Base-by-base conservation (phyloP, 2,329 filamentous ascomycete genomes). In the Trichophyton simii region DNA sequence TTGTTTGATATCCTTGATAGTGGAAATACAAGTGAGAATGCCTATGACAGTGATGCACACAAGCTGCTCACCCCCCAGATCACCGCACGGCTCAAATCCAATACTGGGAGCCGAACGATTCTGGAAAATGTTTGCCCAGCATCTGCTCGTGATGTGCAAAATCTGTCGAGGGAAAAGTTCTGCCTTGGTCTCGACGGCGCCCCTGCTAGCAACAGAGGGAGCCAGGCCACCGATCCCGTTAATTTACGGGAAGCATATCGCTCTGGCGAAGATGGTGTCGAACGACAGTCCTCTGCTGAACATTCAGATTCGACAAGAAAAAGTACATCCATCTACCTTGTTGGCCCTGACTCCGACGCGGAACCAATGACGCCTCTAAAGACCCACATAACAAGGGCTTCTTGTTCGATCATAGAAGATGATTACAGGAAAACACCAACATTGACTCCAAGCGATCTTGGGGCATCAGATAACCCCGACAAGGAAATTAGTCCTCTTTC, bases 1-100 rank as follows among this genome's bases (percentile, higher is more conserved):
- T 67, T 65, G 25, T 67, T 18, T 34, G 61, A 64, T 60, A 50
- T 62, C 22, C 58, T 70, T 38, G 71, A 69, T 46, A 70, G 70
- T 59, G 74, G 72, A 58, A 63, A 74, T 61, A 69, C 71, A 64
- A 76, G 71, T 41, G 74, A 74, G 41, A 67, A 67, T 60, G 72
- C 69, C 6, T 76, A 77, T 62, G 75, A 77, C 61, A 76, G 74
- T 57, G 75, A 77, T 67, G 74, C 74, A 9, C 73, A 72, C 36
- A 72, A 63, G 42, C 71, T 77, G 48, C 61, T 67, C 13, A 75
- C 71, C 11, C 73, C 74, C 25, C 69, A 67, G 22, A 67, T 70
- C 13, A 63, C 62, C 20, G 64, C 59, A 18, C 65, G 67, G 41
- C 60, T 62, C 22, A 41, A 61, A 48, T 64, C 65, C 15, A 52